Conservation (phyloP, 208 protist genomes). For the Crithidia acanthocephali region DNA sequence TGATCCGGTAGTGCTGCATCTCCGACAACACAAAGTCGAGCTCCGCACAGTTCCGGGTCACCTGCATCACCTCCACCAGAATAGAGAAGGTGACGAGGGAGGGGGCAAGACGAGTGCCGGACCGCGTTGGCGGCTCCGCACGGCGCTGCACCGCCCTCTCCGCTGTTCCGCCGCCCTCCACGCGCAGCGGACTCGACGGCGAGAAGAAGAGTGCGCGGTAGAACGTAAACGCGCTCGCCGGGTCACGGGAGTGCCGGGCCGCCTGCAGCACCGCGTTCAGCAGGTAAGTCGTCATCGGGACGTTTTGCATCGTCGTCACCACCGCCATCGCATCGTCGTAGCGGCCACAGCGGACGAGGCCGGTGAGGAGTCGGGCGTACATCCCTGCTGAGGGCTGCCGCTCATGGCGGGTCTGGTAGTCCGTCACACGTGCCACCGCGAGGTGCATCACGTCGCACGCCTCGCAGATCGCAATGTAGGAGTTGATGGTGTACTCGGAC, state of each 20-base stretch:
- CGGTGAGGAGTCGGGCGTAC: conserved; percentile 64
- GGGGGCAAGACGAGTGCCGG: conserved; percentile 27
- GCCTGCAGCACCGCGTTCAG: conserved; percentile 76
- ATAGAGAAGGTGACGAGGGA: conserved; percentile 71
- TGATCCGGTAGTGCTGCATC: conserved; percentile 61
- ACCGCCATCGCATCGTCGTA: conserved; percentile 64
- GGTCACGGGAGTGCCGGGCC: conserved; percentile 62
- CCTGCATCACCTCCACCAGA: conserved; percentile 55
- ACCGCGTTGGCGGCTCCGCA: conserved; percentile 3
- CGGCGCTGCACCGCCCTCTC: neutral
- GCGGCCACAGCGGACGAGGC: conserved; percentile 65
- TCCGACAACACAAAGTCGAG: conserved; percentile 67
- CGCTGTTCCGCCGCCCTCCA: neutral
- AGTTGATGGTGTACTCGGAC: conserved; percentile 73
- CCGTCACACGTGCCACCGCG: conserved; percentile 70
- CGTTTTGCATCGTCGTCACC: conserved; percentile 66
- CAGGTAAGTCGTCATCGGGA: conserved; percentile 55
- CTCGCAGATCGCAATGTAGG: conserved; percentile 79
- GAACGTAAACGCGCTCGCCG: conserved; percentile 64
- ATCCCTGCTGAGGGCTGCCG: conserved; percentile 59
- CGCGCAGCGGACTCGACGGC: conserved; percentile 12
- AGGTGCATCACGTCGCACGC: conserved; percentile 72
- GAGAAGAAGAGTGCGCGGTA: conserved; percentile 59
- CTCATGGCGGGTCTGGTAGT: conserved; percentile 76
- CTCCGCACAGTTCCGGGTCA: conserved; percentile 34